A percentile compares a stretch with the other conserved stretches of the same genome.
phyloP scores from a whole-genome alignment of 768 basidiomycete species.

The Gautieria morchelliformis region DNA sequence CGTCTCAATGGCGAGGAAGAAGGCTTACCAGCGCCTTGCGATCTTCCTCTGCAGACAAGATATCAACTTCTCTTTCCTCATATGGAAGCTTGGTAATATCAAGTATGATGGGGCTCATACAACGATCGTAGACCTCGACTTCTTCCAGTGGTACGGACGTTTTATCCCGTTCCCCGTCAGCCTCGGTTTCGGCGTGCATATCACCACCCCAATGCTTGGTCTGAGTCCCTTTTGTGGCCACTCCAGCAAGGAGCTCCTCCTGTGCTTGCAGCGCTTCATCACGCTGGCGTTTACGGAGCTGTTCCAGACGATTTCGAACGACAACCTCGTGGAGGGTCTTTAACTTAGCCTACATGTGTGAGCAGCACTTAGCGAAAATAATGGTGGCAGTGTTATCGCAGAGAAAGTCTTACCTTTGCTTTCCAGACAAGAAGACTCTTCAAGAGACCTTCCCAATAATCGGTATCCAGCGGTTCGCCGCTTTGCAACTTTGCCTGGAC shows the following conservation, averaged over 20 bases:
- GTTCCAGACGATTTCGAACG: conserved; percentile 90
- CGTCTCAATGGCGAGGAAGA: neutral
- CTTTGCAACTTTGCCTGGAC: conserved; percentile 83
- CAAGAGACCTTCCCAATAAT: conserved; percentile 93
- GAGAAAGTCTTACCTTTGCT: conserved; percentile 57
- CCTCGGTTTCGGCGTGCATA: conserved; percentile 23
- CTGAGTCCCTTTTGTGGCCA: conserved; percentile 39
- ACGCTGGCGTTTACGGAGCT: conserved; percentile 89
- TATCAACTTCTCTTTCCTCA: conserved; percentile 78
- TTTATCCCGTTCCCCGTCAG: conserved; percentile 25
- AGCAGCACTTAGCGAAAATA: neutral
- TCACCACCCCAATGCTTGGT: conserved; percentile 24
- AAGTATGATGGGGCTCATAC: conserved; percentile 77
- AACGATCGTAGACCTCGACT: conserved; percentile 71
- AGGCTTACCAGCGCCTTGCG: conserved; percentile 49
- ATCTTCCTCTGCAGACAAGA: conserved; percentile 62
- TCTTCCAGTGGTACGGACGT: conserved; percentile 35
- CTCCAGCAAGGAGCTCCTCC: conserved; percentile 78
- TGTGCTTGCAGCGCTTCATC: conserved; percentile 94
- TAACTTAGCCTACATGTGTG: conserved; percentile 63
- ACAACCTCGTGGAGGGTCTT: conserved; percentile 92
- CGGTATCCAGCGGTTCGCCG: conserved; percentile 91
- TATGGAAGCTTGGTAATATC: conserved; percentile 59
- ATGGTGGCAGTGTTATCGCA: neutral
- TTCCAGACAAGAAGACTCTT: conserved; percentile 95